These are phyloP conservation scores for Suillus fuscotomentosus DNA, from an alignment of 768 basidiomycete genomes.

Conservation along the genomic window DNA sequence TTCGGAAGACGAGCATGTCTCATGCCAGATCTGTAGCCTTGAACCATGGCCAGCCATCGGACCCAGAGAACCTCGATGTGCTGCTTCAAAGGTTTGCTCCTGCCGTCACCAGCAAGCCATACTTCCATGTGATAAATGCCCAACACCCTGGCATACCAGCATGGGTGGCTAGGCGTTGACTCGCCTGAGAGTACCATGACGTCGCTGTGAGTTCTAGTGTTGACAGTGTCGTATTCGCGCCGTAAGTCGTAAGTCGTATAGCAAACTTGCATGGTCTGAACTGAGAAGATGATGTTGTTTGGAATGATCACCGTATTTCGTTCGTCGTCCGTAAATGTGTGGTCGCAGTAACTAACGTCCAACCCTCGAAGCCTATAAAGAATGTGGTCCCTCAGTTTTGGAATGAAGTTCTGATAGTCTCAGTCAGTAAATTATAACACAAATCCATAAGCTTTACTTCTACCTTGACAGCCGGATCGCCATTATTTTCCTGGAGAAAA, in stretches of 20 bases:
- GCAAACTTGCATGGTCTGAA: constrained; percentile 29
- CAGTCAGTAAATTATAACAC: not conserved
- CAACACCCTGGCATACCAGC: constrained; percentile 37
- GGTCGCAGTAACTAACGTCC: constrained; percentile 11
- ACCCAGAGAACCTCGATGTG: constrained; percentile 39
- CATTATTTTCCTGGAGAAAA: not conserved
- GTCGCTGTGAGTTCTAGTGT: constrained; percentile 28
- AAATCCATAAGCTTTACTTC: no score
- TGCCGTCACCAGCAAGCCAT: not conserved
- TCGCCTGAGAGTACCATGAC: constrained; percentile 34
- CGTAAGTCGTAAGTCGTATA: constrained; percentile 31
- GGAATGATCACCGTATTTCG: constrained; percentile 19
- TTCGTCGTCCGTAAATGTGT: constrained; percentile 21
- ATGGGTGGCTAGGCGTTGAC: constrained; percentile 26
- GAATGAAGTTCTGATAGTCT: constrained; percentile 30
- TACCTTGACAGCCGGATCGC: constrained; percentile 28
- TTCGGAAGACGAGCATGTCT: constrained; percentile 28
- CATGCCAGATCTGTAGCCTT: constrained; percentile 23
- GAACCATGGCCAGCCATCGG: constrained; percentile 33
- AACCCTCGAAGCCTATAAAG: constrained; percentile 6
- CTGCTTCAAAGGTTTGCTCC: not conserved
- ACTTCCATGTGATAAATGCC: constrained; percentile 27
- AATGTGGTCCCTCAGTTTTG: constrained; percentile 6
- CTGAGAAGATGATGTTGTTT: constrained; percentile 30
- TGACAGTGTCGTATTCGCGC: constrained; percentile 24